A percentile compares a stretch with the other conserved stretches of the same genome.
These are phyloP conservation scores for Parmales sp. DNA, from an alignment of 108 stramenopile species.

Conservation along the genomic window DNA sequence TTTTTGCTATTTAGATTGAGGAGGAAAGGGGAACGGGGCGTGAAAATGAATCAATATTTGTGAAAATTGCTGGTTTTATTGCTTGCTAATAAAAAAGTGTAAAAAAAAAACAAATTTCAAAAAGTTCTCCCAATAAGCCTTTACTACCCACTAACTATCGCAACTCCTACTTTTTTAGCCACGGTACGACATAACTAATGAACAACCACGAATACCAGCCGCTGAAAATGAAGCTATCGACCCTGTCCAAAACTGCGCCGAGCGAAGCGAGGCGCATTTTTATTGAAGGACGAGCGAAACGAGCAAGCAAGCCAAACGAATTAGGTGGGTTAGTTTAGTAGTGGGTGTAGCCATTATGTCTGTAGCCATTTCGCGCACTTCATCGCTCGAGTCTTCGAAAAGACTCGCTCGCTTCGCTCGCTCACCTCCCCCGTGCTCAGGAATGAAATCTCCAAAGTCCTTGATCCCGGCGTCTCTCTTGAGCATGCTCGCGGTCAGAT, in stretches of 20 bases:
- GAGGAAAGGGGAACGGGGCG: neutral
- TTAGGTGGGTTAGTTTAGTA: too few relatives aligned
- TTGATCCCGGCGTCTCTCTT: constrained; percentile 92
- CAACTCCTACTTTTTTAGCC: constrained; percentile 24
- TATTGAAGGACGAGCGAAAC: too few relatives aligned
- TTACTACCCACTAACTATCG: neutral
- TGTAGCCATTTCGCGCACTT: too few relatives aligned
- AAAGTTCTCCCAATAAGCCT: neutral
- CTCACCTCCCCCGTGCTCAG: constrained; percentile 96
- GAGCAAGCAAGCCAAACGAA: too few relatives aligned
- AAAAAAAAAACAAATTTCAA: neutral
- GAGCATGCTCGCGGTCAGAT: constrained; percentile 90
- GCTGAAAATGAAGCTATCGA: constrained; percentile 90
- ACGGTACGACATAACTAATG: constrained; percentile 56
- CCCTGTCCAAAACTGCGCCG: constrained; percentile 87
- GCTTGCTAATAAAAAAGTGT: neutral
- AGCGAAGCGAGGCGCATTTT: too few relatives aligned
- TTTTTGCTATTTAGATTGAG: too few relatives aligned
- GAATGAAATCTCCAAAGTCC: constrained; percentile 89
- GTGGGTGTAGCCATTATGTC: too few relatives aligned
- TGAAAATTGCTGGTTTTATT: neutral
- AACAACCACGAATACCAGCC: constrained; percentile 77
- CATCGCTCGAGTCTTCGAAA: too few relatives aligned
- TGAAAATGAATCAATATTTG: neutral
- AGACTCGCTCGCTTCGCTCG: too few relatives aligned